A percentile compares a stretch with the other conserved stretches of the same genome.
These are phyloP conservation scores for Sporisorium scitamineum DNA, from an alignment of 1,284 basidiomycete species.

Conservation along the genomic window DNA sequence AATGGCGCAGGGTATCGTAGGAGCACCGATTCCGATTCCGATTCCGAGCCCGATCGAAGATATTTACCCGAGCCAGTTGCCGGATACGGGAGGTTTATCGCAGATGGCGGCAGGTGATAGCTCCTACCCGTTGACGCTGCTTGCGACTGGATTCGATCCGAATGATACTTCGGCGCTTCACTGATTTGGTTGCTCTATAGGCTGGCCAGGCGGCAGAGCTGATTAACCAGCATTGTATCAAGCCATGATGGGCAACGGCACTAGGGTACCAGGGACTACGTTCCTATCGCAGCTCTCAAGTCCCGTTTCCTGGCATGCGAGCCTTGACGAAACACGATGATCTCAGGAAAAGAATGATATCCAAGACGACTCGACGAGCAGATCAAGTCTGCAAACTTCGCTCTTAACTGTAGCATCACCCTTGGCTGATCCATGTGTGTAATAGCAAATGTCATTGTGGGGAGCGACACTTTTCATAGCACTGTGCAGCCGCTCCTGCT, in stretches of 20 bases:
- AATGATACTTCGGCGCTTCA: constrained; percentile 33
- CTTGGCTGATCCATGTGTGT: background rate
- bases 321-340: background rate
- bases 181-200: background rate
- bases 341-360: background rate
- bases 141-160: constrained; percentile 18
- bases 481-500: background rate
- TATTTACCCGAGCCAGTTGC: constrained; percentile 29
- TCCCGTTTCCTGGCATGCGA: background rate
- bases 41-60: constrained; percentile 43
- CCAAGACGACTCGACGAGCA: background rate
- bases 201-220: background rate
- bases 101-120: constrained; percentile 10
- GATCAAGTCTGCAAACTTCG: background rate
- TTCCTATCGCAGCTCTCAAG: too few relatives aligned
- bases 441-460: background rate
- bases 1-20: background rate
- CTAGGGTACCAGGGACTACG: background rate
- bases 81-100: constrained; percentile 1
- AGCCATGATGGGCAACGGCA: background rate
- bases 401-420: background rate
- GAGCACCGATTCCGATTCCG: constrained; percentile 31
- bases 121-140: constrained; percentile 7
- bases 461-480: background rate
- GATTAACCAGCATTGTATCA: background rate